These are phyloP conservation scores for Roridomyces roridus DNA, from an alignment of 768 basidiomycete species.

Conservation along the genomic window DNA sequence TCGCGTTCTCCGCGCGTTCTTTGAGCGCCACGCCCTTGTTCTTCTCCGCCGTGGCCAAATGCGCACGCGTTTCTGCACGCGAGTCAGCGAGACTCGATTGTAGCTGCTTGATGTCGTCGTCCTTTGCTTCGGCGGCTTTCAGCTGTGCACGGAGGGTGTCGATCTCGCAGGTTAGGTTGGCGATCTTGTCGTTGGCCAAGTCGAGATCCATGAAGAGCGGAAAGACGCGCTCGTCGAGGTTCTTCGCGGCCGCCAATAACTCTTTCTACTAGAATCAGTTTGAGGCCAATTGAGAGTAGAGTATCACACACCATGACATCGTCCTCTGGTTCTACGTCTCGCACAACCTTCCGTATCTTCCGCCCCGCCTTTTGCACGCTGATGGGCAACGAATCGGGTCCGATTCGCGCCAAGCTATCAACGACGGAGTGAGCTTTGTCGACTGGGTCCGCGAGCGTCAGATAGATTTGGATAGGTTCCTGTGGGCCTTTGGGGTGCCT, in stretches of 20 bases:
- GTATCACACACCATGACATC: slow-evolving; percentile 12
- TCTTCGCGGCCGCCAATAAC: slow-evolving; percentile 19
- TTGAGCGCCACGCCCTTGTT: slow-evolving; percentile 4
- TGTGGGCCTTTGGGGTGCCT: slow-evolving; percentile 15
- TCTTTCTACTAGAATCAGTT: slow-evolving; percentile 9
- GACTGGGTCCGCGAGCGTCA: slow-evolving; percentile 13
- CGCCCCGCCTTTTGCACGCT: slow-evolving; percentile 24
- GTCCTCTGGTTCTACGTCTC: slow-evolving; percentile 10
- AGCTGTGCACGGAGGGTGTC: slow-evolving; percentile 14
- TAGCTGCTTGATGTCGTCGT: slow-evolving; percentile 6
- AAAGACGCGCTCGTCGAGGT: slow-evolving; percentile 22
- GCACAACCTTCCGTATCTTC: slow-evolving; percentile 17
- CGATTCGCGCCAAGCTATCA: slow-evolving; percentile 13
- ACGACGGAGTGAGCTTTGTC: slow-evolving; percentile 9
- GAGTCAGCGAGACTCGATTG: slow-evolving; percentile 4
- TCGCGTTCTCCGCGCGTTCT: slow-evolving; percentile 9
- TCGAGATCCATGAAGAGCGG: slow-evolving; percentile 22
- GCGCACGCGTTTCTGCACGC: background rate
- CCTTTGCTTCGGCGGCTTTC: background rate
- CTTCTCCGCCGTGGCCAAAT: background rate
- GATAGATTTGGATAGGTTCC: slow-evolving; percentile 15
- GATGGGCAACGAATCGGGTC: slow-evolving; percentile 4
- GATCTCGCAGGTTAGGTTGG: slow-evolving; percentile 8
- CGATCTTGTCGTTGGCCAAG: slow-evolving; percentile 10
- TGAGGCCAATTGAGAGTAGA: background rate